These are phyloP conservation scores for Nemania sp. DNA, from an alignment of 2,329 filamentous ascomycete genomes.

Conservation along the genomic window DNA sequence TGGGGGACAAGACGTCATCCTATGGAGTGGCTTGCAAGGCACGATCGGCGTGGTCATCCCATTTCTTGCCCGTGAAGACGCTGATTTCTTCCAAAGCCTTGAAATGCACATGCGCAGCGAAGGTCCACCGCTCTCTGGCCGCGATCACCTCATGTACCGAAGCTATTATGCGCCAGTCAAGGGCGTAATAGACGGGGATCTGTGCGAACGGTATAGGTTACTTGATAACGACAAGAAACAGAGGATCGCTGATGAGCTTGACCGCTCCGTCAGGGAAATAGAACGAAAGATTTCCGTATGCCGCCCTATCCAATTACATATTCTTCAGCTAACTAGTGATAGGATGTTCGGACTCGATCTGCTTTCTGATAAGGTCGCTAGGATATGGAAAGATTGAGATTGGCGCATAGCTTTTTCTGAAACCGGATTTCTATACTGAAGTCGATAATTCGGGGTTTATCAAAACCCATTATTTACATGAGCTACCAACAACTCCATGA, in stretches of 20 bases:
- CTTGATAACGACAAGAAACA: background rate
- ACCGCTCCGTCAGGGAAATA: background rate
- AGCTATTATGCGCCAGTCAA: background rate
- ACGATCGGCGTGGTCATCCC: background rate
- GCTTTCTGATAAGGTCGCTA: background rate
- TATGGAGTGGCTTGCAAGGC: background rate
- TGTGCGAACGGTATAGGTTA: background rate
- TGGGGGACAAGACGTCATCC: background rate
- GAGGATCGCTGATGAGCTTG: background rate
- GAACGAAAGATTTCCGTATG: background rate
- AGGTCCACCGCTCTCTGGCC: background rate
- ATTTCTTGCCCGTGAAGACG: background rate
- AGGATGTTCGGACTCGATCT: background rate
- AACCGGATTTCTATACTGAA: too few relatives aligned
- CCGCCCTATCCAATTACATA: background rate
- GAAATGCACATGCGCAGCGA: background rate
- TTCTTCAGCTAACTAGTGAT: background rate
- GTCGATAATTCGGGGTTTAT: too few relatives aligned
- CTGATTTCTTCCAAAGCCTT: background rate
- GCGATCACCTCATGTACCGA: background rate
- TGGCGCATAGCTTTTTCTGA: too few relatives aligned
- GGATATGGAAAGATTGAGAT: too few relatives aligned
- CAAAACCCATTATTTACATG: too few relatives aligned
- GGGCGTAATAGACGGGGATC: background rate
- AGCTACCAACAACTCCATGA: too few relatives aligned